phyloP scores from a whole-genome alignment of 2,329 filamentous ascomycete genomes.

The Leptographium lundbergii region DNA sequence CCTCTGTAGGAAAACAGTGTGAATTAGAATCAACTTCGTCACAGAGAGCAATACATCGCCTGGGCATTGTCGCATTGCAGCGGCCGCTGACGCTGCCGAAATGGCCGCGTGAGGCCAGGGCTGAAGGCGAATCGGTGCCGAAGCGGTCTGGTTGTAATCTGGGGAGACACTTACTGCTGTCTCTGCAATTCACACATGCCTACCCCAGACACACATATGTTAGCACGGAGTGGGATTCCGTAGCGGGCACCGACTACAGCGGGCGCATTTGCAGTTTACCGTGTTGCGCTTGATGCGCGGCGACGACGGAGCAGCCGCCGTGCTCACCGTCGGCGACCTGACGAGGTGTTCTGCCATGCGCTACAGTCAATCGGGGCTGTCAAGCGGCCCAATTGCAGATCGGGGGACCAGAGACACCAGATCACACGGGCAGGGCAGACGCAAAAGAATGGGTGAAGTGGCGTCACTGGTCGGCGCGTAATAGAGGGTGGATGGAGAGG shows the following conservation, averaged over 20 bases:
- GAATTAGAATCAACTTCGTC: background rate
- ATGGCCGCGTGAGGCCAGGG: background rate
- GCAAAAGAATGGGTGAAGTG: background rate
- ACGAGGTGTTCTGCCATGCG: conserved; percentile 8
- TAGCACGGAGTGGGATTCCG: background rate
- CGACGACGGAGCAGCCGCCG: conserved; percentile 2
- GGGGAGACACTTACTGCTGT: conserved; percentile 12
- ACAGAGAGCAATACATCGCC: background rate
- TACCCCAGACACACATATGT: conserved; percentile 1
- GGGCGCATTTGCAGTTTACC: conserved; percentile 4
- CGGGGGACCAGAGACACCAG: background rate
- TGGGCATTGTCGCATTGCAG: background rate
- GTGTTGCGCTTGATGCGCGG: conserved; percentile 15
- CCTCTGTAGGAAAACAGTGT: conserved; percentile 7
- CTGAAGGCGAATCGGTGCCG: conserved; percentile 10
- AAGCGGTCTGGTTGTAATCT: conserved; percentile 1
- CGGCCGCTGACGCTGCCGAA: background rate
- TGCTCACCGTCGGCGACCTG: conserved; percentile 6
- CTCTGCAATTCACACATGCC: conserved; percentile 15
- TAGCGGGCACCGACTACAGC: background rate
- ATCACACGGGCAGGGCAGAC: background rate
- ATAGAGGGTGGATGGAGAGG: background rate
- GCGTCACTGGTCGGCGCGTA: background rate
- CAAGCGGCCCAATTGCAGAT: background rate
- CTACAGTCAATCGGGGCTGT: background rate